These are phyloP conservation scores for Pittosporum tobira DNA, from an alignment of 129 eudicot genomes.

Conservation along the genomic window DNA sequence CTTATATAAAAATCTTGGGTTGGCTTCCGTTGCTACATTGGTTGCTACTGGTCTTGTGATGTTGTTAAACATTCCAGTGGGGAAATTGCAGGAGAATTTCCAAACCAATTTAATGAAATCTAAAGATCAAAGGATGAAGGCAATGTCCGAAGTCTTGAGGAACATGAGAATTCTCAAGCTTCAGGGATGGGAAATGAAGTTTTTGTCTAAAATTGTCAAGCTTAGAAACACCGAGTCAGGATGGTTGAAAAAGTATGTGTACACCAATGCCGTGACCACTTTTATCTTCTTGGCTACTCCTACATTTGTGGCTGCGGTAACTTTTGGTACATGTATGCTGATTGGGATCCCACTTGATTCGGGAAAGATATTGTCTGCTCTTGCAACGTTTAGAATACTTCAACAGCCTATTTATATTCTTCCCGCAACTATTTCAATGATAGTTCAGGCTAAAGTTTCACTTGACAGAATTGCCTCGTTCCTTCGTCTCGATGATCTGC, in stretches of 20 bases:
- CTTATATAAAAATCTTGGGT: slow-evolving; percentile 61
- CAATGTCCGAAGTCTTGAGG: slow-evolving; percentile 79
- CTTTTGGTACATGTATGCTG: slow-evolving; percentile 70
- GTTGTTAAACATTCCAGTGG: slow-evolving; percentile 64
- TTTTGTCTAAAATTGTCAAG: slow-evolving; percentile 48
- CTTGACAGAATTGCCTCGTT: slow-evolving; percentile 73
- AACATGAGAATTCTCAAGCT: slow-evolving; percentile 93
- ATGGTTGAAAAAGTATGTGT: slow-evolving; percentile 57
- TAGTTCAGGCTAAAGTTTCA: slow-evolving; percentile 86
- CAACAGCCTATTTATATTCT: slow-evolving; percentile 77
- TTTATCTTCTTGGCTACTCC: slow-evolving; percentile 73
- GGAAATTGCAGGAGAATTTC: slow-evolving; percentile 46
- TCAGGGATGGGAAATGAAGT: slow-evolving; percentile 93
- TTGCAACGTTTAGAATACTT: slow-evolving; percentile 80
- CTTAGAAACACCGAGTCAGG: slow-evolving; percentile 45
- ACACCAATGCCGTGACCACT: slow-evolving; percentile 37
- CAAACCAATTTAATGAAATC: slow-evolving; percentile 73
- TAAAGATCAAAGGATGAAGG: slow-evolving; percentile 81
- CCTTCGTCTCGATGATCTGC: slow-evolving; percentile 58
- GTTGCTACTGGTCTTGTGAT: slow-evolving; percentile 49
- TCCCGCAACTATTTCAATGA: slow-evolving; percentile 69
- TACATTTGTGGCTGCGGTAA: slow-evolving; percentile 55
- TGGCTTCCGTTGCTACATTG: slow-evolving; percentile 63
- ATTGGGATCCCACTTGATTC: slow-evolving; percentile 70
- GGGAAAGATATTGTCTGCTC: slow-evolving; percentile 73